phyloP scores from a whole-genome alignment of 208 protist species.

The Crithidia acanthocephali region DNA sequence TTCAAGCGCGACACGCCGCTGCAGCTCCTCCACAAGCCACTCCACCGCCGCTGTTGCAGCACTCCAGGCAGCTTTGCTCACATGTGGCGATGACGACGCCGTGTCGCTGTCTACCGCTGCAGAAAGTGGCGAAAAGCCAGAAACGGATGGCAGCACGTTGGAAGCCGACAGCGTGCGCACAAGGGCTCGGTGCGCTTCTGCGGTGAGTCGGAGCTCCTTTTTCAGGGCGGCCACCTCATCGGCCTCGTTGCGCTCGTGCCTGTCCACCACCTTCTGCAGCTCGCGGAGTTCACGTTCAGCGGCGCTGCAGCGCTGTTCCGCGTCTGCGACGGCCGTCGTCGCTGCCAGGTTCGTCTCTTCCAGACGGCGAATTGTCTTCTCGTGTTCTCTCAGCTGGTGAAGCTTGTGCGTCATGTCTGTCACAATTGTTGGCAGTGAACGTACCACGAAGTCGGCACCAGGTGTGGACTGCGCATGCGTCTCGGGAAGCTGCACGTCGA shows the following conservation, averaged over 20 bases:
- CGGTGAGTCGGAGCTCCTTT: not conserved
- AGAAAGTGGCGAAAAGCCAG: not conserved
- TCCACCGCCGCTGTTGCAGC: not conserved
- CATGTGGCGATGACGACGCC: not conserved
- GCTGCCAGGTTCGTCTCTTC: not conserved
- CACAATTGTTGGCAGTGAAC: not conserved
- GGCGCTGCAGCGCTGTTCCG: constrained; percentile 6
- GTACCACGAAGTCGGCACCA: not conserved
- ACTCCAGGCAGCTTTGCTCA: not conserved
- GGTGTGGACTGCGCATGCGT: not conserved
- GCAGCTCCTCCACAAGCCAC: not conserved
- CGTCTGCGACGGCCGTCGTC: not conserved
- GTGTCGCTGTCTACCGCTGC: not conserved
- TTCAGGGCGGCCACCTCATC: not conserved
- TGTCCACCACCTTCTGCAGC: not conserved
- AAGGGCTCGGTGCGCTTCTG: not conserved
- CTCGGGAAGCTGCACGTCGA: not conserved
- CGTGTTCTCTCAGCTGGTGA: no score
- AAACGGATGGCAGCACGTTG: not conserved
- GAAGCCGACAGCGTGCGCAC: not conserved
- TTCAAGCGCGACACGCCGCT: not conserved
- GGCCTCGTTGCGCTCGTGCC: not conserved
- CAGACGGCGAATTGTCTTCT: not conserved
- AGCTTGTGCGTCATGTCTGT: not conserved
- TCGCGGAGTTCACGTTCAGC: not conserved